These are phyloP conservation scores for Tephrocybe sp. DNA, from an alignment of 768 basidiomycete species.

Conservation along the genomic window DNA sequence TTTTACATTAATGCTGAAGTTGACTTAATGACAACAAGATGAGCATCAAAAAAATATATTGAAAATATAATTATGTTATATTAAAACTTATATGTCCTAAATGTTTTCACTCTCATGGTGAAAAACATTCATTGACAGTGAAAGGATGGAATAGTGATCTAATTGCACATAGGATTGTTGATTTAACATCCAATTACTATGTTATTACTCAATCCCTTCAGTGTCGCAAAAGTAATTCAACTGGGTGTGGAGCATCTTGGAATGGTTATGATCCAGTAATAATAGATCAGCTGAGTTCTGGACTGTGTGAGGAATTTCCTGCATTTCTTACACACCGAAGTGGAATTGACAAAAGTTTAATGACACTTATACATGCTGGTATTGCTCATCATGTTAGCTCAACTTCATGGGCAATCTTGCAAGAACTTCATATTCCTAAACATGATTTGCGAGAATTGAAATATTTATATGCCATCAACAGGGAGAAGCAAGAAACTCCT, in stretches of 20 bases:
- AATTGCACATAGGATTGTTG: constrained; percentile 14
- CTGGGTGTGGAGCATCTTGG: constrained; percentile 15
- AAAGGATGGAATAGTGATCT: constrained; percentile 18
- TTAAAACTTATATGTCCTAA: background rate
- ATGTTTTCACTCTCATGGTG: constrained; percentile 1
- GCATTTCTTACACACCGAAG: constrained; percentile 16
- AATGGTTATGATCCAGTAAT: constrained; percentile 15
- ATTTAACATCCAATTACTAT: constrained; percentile 14
- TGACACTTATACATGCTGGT: constrained; percentile 14
- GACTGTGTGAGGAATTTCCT: constrained; percentile 10
- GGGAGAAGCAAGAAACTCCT: background rate
- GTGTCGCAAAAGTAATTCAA: constrained; percentile 2
- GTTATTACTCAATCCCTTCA: constrained; percentile 14
- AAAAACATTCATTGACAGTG: constrained; percentile 7
- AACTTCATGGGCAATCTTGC: constrained; percentile 13
- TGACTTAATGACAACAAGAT: no score
- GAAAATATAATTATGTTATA: no score
- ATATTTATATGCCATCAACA: constrained; percentile 8
- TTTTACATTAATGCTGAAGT: no score
- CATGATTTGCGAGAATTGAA: constrained; percentile 14
- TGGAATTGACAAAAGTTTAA: constrained; percentile 17
- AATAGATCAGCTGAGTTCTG: constrained; percentile 8
- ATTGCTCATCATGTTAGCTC: constrained; percentile 12
- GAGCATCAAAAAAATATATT: no score
- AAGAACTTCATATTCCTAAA: constrained; percentile 14